Base-by-base conservation (phyloP, 73 alveolate species). In the Uronychia setigera region DNA sequence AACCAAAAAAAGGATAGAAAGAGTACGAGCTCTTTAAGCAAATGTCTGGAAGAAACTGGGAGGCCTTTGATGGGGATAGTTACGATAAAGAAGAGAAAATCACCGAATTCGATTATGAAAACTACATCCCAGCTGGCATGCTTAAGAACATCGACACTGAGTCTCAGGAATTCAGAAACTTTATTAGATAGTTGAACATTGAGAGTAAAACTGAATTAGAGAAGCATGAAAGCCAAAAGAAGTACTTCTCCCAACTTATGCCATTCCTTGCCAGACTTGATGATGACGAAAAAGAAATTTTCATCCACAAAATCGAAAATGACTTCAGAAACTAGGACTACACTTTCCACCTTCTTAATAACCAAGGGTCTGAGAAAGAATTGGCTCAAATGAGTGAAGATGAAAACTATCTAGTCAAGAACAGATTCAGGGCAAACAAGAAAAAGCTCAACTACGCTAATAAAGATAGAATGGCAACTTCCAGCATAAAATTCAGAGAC, bases 351-450 rank as follows among this genome's bases (percentile, higher is more conserved):
- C 26, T 34, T 1, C 33, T 74, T 14, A 59, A 74, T 60, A 77
- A 35, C 76, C 27, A 75, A 26, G 33, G 26, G 1, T 33, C 75
- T n/a, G 95, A 90, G 81, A 31, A 27, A 26, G n/a, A 60, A 1
- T 78, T 90, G 1, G 95, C 95, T n/a, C 80, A 90, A 79, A 25
- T 90, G 32, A 11, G 82, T 35, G 95, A 90, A 58, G 92, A 90
- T 28, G 89, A 67, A 30, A 90, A 90, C 91, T 85, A 29, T 34
- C 58, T 29, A 60, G 31, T 26, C 26, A 90, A 90, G 92, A 90
- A 80, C 80, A 14, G 87, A 26, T 90, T 58, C 91, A 33, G 92
- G 30, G 83, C 85, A 59, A 74, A 75, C 26, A 90, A 58, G 85
- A 31, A 59, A 1, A 57, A 27, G 58, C 78, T 90, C 33, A 81